These are phyloP conservation scores for Colletotrichum cordylinicola DNA, from an alignment of 2,329 filamentous ascomycete genomes.

Conservation along the genomic window DNA sequence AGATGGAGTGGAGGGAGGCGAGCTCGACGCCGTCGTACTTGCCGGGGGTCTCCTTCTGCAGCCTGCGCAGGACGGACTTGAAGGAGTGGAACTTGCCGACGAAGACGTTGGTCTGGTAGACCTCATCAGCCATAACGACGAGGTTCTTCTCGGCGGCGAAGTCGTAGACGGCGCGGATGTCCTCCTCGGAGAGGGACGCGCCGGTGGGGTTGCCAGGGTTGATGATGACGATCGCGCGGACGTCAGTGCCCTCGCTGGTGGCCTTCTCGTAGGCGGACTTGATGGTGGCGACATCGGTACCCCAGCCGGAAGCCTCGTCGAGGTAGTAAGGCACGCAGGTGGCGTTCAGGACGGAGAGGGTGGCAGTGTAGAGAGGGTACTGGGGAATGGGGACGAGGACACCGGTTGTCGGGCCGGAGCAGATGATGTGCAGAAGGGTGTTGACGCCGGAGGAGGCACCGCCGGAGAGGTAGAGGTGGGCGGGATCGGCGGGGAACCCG, in stretches of 20 bases:
- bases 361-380: conserved; percentile 97
- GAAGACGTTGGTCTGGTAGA: conserved; percentile 99
- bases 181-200: conserved; percentile 78
- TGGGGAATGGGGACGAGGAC: conserved; percentile 93
- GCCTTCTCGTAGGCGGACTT: conserved; percentile 76
- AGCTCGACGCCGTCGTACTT: conserved; percentile 88
- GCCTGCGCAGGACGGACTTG: conserved; percentile 83
- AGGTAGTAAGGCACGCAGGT: conserved; percentile 92
- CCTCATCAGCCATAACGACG: conserved; percentile 93
- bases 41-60: conserved; percentile 77
- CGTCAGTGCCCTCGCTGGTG: conserved; percentile 78
- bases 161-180: conserved; percentile 85
- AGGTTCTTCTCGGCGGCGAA: conserved; percentile 86
- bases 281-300: conserved; percentile 84
- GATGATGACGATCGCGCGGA: conserved; percentile 94
- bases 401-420: conserved; percentile 76
- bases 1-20: conserved; percentile 89
- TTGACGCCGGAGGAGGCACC: conserved; percentile 95
- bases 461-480: conserved; percentile 87
- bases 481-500: conserved; percentile 81
- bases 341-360: conserved; percentile 84
- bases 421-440: conserved; percentile 90
- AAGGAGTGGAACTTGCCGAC: conserved; percentile 93
- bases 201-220: conserved; percentile 99
- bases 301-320: conserved; percentile 86